Percentiles rank a stretch among this genome's conserved stretches.
Evolutionary conservation across 2,329 filamentous ascomycete species (phyloP).

Genomic region (Fusarium aywerte): DNA sequence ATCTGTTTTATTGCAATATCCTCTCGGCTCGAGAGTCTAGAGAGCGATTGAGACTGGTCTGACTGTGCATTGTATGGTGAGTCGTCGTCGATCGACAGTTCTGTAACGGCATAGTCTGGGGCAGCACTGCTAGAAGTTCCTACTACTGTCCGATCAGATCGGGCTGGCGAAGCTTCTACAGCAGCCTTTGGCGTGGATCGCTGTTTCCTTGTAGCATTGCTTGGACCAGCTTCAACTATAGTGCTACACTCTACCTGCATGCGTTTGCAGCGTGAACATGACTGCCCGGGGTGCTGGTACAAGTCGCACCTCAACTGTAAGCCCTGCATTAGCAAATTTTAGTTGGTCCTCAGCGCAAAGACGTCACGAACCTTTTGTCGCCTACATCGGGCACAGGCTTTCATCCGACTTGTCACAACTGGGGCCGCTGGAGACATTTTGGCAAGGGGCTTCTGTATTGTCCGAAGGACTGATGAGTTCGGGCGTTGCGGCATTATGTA

Average conservation of each 20-base stretch:
- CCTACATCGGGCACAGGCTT: constrained; percentile 5
- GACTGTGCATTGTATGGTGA: neutral
- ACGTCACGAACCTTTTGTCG: neutral
- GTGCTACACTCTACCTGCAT: neutral
- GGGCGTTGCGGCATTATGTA: too few species aligned
- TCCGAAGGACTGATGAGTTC: too few species aligned
- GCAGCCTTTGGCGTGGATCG: neutral
- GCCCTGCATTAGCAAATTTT: neutral
- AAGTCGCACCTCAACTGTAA: neutral
- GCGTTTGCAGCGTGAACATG: constrained; percentile 7
- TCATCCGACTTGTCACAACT: constrained; percentile 4
- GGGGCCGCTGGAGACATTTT: too few species aligned
- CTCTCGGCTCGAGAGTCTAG: neutral
- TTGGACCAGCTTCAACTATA: neutral
- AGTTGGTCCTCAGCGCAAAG: neutral
- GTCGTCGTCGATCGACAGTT: neutral
- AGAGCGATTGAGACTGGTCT: neutral
- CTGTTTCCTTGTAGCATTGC: neutral
- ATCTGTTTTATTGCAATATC: neutral
- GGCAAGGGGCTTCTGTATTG: too few species aligned
- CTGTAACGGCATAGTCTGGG: neutral
- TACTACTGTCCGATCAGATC: neutral
- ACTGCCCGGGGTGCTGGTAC: neutral
- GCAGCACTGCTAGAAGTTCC: neutral
- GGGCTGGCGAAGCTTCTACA: neutral